Evolutionary conservation across 352 stramenopile genomes (phyloP).

Genomic region (Saprolegnia parasitica): DNA sequence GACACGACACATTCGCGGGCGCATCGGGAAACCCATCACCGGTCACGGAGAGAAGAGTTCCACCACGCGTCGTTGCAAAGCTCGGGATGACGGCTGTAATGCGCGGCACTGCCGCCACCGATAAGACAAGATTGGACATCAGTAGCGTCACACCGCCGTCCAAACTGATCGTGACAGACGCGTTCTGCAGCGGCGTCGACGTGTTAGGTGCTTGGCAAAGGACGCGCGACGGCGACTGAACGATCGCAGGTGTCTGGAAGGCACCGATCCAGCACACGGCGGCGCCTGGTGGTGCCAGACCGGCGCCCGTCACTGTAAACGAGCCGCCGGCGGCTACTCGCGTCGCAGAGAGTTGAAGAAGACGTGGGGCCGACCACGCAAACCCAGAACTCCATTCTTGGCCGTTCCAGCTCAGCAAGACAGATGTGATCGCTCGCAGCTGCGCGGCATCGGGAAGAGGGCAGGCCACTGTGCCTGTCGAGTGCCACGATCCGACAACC

Average conservation of each 20-base stretch:
- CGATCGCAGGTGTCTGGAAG: background rate
- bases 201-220: background rate
- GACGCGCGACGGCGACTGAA: background rate
- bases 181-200: background rate
- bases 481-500: background rate
- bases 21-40: background rate
- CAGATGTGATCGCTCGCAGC: background rate
- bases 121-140: background rate
- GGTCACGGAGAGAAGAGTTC: background rate
- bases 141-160: conserved; percentile 4
- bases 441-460: background rate
- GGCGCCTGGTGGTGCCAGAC: background rate
- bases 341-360: background rate
- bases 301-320: background rate
- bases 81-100: background rate
- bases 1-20: background rate
- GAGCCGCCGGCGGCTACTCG: background rate
- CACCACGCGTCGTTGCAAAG: background rate
- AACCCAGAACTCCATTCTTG: background rate
- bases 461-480: background rate
- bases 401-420: background rate
- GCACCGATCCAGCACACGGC: background rate
- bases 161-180: conserved; percentile 1
- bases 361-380: background rate
- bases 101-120: background rate